Conservation (phyloP, 2,329 filamentous ascomycete genomes). For the Elsinoe perseae region DNA sequence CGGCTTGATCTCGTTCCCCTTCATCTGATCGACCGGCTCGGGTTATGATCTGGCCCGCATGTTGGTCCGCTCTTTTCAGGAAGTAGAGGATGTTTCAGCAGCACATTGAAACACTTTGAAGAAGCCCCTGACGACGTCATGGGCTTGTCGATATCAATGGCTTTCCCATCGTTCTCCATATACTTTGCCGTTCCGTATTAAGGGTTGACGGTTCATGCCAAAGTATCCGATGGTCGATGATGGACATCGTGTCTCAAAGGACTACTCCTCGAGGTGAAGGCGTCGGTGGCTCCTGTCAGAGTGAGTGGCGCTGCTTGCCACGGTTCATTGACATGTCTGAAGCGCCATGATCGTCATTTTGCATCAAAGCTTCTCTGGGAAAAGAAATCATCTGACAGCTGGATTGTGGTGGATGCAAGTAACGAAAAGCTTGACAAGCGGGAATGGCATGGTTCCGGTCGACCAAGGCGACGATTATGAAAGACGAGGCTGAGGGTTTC, state of each 20-base stretch:
- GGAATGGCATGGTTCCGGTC: not conserved
- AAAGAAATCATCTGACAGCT: not conserved
- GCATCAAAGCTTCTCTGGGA: not conserved
- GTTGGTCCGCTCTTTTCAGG: not conserved
- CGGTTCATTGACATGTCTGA: not conserved
- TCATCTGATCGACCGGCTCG: not conserved
- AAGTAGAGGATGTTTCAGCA: not conserved
- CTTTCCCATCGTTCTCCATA: not conserved
- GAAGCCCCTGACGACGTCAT: not conserved
- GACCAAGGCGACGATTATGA: not conserved
- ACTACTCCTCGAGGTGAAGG: not conserved
- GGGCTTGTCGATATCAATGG: not conserved
- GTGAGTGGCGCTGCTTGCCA: not conserved
- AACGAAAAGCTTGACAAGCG: not conserved
- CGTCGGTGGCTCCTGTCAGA: not conserved
- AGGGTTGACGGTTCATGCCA: not conserved
- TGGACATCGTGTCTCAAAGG: not conserved
- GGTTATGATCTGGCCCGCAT: not conserved
- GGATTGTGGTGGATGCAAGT: not conserved
- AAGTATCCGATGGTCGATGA: not conserved
- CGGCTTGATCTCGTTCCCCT: not conserved
- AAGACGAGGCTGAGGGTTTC: slow-evolving; percentile 2
- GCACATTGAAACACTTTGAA: not conserved
- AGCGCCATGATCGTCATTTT: not conserved
- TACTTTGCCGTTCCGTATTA: not conserved